Percentiles rank a stretch among this genome's conserved stretches.
These are phyloP conservation scores for Cydonia oblonga DNA, from an alignment of 331 rosid species.

Conservation along the genomic window DNA sequence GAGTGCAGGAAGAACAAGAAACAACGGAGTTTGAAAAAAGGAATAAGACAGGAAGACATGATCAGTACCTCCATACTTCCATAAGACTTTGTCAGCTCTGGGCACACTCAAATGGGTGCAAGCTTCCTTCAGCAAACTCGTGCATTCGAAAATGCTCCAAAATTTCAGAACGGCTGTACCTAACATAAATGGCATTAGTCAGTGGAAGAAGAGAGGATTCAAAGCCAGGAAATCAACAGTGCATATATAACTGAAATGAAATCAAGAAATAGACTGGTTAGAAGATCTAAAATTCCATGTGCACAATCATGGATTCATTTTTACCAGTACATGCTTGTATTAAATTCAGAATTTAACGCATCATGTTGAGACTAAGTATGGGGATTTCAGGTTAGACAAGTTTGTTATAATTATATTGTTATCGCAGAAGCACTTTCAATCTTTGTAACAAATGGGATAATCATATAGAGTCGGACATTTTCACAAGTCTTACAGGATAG, in stretches of 20 bases:
- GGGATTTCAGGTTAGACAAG: not conserved
- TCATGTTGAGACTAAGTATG: not conserved
- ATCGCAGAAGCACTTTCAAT: no score
- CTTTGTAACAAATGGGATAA: not conserved
- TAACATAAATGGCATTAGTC: conserved; percentile 13
- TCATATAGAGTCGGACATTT: conserved; percentile 2
- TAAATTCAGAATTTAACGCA: not conserved
- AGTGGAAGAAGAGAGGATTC: not conserved
- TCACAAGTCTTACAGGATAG: conserved; percentile 58
- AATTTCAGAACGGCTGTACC: conserved; percentile 69
- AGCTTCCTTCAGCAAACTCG: conserved; percentile 73
- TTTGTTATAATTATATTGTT: no score
- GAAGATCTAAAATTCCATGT: not conserved
- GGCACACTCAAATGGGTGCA: conserved; percentile 95
- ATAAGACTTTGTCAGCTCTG: conserved; percentile 51
- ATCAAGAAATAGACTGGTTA: not conserved
- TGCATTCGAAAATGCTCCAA: conserved; percentile 79
- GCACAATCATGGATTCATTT: not conserved
- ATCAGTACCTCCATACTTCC: conserved; percentile 13
- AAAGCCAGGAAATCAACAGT: not conserved
- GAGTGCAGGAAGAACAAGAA: not conserved
- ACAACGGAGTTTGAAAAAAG: not conserved
- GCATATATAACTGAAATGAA: not conserved
- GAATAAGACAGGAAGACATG: not conserved
- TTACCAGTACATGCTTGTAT: not conserved